These are phyloP conservation scores for Candida orba DNA, from an alignment of 805 yeast species.

Conservation along the genomic window DNA sequence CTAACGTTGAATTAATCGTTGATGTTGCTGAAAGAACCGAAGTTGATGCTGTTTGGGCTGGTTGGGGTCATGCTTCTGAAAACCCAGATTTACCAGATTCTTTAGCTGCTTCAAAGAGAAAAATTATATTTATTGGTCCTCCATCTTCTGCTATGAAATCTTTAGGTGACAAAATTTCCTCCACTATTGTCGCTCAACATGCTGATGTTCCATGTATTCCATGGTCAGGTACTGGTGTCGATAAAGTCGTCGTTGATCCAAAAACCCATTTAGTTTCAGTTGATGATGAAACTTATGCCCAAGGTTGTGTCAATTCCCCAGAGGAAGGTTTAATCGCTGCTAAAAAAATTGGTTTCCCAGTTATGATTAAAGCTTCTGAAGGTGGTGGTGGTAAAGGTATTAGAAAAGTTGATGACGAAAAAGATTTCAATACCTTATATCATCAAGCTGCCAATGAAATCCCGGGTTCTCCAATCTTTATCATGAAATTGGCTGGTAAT, in stretches of 20 bases:
- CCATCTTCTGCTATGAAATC: constrained; percentile 99
- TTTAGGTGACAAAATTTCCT: constrained; percentile 96
- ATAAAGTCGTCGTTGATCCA: constrained; percentile 63
- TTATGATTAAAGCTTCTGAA: constrained; percentile 98
- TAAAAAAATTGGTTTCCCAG: constrained; percentile 87
- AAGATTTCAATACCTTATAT: constrained; percentile 68
- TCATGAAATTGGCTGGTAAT: constrained; percentile 94
- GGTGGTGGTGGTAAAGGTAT: constrained; percentile 99
- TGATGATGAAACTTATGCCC: constrained; percentile 68
- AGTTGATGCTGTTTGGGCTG: constrained; percentile 99
- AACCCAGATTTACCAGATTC: constrained; percentile 91
- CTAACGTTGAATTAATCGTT: constrained; percentile 94
- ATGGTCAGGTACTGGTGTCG: constrained; percentile 99
- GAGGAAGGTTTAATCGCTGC: constrained; percentile 89
- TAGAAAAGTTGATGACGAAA: constrained; percentile 85
- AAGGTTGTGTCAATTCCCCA: constrained; percentile 83
- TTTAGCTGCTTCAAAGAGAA: constrained; percentile 87
- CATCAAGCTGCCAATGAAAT: constrained; percentile 95
- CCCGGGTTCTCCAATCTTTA: constrained; percentile 97
- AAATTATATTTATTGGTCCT: constrained; percentile 93
- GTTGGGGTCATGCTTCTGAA: constrained; percentile 99
- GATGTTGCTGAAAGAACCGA: constrained; percentile 95
- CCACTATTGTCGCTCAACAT: constrained; percentile 98
- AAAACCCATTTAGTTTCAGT: constrained; percentile 81
- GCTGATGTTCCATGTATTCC: constrained; percentile 98